Base-by-base conservation (phyloP, 176 grass and related monocot genomes). In the Lolium multiflorum region DNA sequence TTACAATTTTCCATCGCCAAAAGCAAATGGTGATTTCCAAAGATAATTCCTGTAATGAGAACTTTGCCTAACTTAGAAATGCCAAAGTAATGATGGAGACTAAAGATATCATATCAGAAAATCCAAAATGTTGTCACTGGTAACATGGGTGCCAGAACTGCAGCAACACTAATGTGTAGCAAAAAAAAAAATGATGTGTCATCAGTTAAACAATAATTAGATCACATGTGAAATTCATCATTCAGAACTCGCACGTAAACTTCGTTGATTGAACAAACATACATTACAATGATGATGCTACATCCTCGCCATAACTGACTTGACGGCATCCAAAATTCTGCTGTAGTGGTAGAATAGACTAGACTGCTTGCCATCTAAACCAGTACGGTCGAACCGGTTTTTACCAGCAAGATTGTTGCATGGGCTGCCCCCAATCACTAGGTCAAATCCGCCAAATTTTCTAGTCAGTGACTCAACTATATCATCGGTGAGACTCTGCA, bases 361-460 rank as follows among this genome's bases (percentile, higher is more conserved):
- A 6, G 95, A 97, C 2, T 97, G 89, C 24, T 92, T 75, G 24
- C 95, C 95, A 76, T 89, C 83, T 13, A 97, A 41, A 5, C 95
- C 95, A 78, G 88, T 87, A 1, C 95, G 81, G 22, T 86, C 75
- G 82, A 79, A 55, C 3, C 94, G 85, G 71, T 97, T 97, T 67
- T 86, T 89, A 3, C 94, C 94, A 5, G 92, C 35, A 28, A 94
- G 84, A 75, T 97, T 97, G 69, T 94, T 97, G 54, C 94, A 97
- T 0, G 94, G 94, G 21, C 94, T 97, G 9, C 94, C 94, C 0
- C 92, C 94, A 20, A 97, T 90, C 9, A 97, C 88, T n/a, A 97
- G 38, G 70, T 97, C 90, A 73, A 94, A 89, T 0, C 90, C 92
- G 13, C 92, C 90, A 35, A 84, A 82, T 46, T 71, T 69, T 6